Evolutionary conservation across 2,329 filamentous ascomycete genomes (phyloP), one percentile per base, ranked within the genome.

Genomic region (Aspergillus fijiensis): DNA sequence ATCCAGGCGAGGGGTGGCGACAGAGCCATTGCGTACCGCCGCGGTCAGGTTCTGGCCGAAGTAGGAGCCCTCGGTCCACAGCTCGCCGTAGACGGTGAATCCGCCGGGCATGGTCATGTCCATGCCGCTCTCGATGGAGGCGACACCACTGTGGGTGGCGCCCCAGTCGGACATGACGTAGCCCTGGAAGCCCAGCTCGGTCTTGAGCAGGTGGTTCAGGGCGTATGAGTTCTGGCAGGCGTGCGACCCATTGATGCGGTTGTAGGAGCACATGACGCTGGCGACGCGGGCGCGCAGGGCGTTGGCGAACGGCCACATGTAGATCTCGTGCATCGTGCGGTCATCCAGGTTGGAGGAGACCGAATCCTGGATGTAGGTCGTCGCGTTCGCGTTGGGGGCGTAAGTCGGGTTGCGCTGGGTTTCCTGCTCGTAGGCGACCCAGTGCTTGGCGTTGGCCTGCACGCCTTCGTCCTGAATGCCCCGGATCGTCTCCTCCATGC

Each of bases 251-350:
- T 84, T 83, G 61, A 85, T 54, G n/a, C 51, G 51, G 51, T 80
- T 76, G 65, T 79, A 79, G 7, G 62, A 73, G 69, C 81, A 82
- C 80, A 82, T 82, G 19, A 81, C 67, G 7, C 75, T 76, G 12
- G 77, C 71, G 3, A 89, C 87, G 11, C 88, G 88, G 9, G 88
- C 88, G 58, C 81, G 81, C 56, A 91, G 84, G 1, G 87, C 87
- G 69, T 92, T 89, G 27, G 84, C 88, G 69, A 92, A 93, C 0
- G 90, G 89, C 90, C 90, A 92, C 31, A 88, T 78, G 70, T 92
- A 93, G 4, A 91, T 75, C 73, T 92, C 90, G 68, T 92, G 89
- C 70, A 92, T 78, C 0, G 89, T 88, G 63, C 89, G 85, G 72
- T 92, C 90, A 60, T 90, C 88, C 19, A 91, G 80, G 66, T 89